Percentiles rank a stretch among this genome's conserved stretches.
These are phyloP conservation scores for Flagelloscypha sp. DNA, from an alignment of 768 basidiomycete genomes.

Conservation along the genomic window DNA sequence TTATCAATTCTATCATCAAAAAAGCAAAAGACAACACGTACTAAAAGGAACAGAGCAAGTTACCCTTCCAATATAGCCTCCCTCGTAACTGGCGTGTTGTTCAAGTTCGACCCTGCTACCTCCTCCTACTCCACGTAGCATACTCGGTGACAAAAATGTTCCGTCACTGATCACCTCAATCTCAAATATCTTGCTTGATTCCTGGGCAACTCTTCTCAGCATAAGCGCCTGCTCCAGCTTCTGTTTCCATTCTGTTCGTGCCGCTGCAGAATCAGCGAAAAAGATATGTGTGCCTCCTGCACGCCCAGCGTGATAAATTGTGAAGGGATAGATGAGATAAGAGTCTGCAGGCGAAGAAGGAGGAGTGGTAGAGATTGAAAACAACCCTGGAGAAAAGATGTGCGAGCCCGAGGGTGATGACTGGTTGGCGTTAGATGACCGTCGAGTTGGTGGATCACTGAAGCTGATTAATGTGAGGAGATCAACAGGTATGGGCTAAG, in stretches of 20 bases:
- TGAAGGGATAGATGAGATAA: constrained; percentile 58
- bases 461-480: constrained; percentile 55
- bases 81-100: constrained; percentile 35
- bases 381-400: no score
- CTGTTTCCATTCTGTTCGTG: constrained; percentile 55
- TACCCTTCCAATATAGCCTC: constrained; percentile 53
- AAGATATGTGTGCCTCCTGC: constrained; percentile 58
- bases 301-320: constrained; percentile 57
- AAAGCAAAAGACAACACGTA: constrained; percentile 22
- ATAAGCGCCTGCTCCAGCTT: constrained; percentile 61
- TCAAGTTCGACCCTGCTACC: constrained; percentile 7
- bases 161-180: constrained; percentile 58
- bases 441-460: constrained; percentile 44
- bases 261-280: constrained; percentile 52
- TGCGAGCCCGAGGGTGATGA: constrained; percentile 20
- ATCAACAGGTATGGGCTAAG: constrained; percentile 61
- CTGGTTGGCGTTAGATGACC: constrained; percentile 21
- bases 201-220: constrained; percentile 52
- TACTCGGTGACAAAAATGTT: constrained; percentile 50
- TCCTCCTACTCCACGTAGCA: constrained; percentile 25
- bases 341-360: constrained; percentile 36
- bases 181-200: constrained; percentile 63
- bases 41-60: constrained; percentile 61
- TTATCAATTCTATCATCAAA: background rate
- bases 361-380: no score